Evolutionary conservation across 306 rosid species (phyloP).

Genomic region (Casuarina glauca): DNA sequence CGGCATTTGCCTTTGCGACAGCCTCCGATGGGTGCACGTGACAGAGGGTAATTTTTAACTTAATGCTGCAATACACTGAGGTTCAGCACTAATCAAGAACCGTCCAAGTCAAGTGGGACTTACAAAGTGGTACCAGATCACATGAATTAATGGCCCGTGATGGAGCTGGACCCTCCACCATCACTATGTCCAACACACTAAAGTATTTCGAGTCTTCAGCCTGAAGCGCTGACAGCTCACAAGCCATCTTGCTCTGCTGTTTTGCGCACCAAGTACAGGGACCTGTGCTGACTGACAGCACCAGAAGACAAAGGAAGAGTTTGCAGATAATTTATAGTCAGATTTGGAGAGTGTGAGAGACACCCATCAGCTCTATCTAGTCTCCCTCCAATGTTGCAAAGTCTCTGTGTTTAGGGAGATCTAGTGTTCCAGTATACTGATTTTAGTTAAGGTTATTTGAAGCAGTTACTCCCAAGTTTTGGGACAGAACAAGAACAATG

Average conservation of each 20-base stretch:
- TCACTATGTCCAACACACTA: neutral
- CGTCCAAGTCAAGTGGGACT: neutral
- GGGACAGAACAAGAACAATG: constrained; percentile 9
- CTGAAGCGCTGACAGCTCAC: constrained; percentile 37
- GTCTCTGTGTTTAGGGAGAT: constrained; percentile 11
- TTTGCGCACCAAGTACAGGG: constrained; percentile 13
- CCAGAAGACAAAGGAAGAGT: neutral
- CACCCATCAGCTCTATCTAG: neutral
- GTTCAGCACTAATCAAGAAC: neutral
- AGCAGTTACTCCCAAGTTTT: neutral
- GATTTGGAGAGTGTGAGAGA: constrained; percentile 16
- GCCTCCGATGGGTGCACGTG: constrained; percentile 17
- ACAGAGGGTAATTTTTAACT: neutral
- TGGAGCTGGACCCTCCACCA: constrained; percentile 3
- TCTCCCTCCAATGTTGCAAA: neutral
- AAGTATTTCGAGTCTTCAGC: neutral
- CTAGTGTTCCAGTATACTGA: neutral
- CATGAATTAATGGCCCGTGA: neutral
- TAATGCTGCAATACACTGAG: neutral
- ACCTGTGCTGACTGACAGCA: constrained; percentile 7
- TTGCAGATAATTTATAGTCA: neutral
- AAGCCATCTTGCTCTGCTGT: constrained; percentile 24
- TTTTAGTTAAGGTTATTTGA: neutral
- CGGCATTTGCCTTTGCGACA: neutral
- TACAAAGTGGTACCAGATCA: neutral